Conservation (phyloP, 2,329 filamentous ascomycete species). For the Epichloe amarillans region DNA sequence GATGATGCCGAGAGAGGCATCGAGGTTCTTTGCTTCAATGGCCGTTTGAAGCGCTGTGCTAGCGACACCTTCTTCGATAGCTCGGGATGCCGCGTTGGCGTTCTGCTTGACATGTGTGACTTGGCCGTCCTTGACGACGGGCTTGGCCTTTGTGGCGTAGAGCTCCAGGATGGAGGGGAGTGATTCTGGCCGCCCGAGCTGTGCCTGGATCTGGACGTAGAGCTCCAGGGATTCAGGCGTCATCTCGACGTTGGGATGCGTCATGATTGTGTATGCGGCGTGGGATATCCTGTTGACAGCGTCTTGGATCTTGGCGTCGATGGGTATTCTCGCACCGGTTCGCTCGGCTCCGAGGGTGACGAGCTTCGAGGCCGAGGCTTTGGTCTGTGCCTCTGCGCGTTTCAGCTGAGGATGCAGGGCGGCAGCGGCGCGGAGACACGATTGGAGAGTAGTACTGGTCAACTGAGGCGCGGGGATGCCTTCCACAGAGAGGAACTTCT, state of each 20-base stretch:
- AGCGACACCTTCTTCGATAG: slow-evolving; percentile 58
- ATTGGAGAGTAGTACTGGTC: slow-evolving; percentile 29
- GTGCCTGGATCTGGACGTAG: slow-evolving; percentile 66
- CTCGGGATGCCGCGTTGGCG: slow-evolving; percentile 55
- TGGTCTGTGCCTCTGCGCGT: slow-evolving; percentile 24
- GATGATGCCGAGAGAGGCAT: slow-evolving; percentile 63
- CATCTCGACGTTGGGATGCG: slow-evolving; percentile 67
- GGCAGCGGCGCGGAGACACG: slow-evolving; percentile 31
- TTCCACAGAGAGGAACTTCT: slow-evolving; percentile 29
- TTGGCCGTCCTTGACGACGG: slow-evolving; percentile 44
- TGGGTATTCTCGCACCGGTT: slow-evolving; percentile 17
- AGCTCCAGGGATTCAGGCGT: slow-evolving; percentile 55
- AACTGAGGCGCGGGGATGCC: slow-evolving; percentile 31
- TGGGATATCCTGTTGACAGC: slow-evolving; percentile 40
- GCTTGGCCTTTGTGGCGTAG: slow-evolving; percentile 71
- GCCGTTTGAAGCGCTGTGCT: slow-evolving; percentile 65
- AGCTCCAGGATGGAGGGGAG: slow-evolving; percentile 65
- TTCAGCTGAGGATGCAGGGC: slow-evolving; percentile 27
- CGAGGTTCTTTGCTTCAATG: slow-evolving; percentile 64
- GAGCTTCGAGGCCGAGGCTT: slow-evolving; percentile 39
- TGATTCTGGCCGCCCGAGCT: slow-evolving; percentile 58
- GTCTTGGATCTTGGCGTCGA: slow-evolving; percentile 25
- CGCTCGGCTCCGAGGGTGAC: slow-evolving; percentile 30
- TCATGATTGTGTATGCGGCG: slow-evolving; percentile 55
- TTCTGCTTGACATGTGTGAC: slow-evolving; percentile 49